These are phyloP conservation scores for Turnera subulata DNA, from an alignment of 345 rosid genomes.

Conservation along the genomic window DNA sequence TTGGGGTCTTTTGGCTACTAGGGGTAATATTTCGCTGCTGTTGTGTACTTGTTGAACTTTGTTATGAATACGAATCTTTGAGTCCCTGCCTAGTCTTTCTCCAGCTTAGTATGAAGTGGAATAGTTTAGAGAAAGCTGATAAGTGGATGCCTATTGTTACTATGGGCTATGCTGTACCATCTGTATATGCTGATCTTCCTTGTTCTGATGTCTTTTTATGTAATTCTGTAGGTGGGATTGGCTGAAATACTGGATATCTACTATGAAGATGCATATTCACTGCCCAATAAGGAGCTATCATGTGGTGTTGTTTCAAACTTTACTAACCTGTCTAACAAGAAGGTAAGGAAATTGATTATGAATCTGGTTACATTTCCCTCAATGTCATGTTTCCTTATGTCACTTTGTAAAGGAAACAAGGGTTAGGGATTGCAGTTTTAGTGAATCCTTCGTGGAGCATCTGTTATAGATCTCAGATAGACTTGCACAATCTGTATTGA, in stretches of 20 bases:
- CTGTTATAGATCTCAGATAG: no score
- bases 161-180: background rate
- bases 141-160: constrained; percentile 2
- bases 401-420: background rate
- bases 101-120: background rate
- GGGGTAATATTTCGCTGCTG: no score
- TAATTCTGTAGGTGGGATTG: constrained; percentile 60
- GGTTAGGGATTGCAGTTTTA: background rate
- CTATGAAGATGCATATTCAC: constrained; percentile 77
- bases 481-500: no score
- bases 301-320: constrained; percentile 40
- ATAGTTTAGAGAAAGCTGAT: background rate
- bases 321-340: constrained; percentile 44
- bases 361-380: background rate
- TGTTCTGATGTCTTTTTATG: constrained; percentile 17
- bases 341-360: constrained; percentile 38
- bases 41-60: no score
- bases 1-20: background rate
- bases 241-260: constrained; percentile 75
- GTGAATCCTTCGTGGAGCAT: no score
- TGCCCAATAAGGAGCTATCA: constrained; percentile 61
- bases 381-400: background rate
- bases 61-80: no score
- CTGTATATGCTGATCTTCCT: background rate
- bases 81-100: background rate